Base-by-base conservation (phyloP, 1,284 basidiomycete genomes). In the Exobasidium rhododendri region DNA sequence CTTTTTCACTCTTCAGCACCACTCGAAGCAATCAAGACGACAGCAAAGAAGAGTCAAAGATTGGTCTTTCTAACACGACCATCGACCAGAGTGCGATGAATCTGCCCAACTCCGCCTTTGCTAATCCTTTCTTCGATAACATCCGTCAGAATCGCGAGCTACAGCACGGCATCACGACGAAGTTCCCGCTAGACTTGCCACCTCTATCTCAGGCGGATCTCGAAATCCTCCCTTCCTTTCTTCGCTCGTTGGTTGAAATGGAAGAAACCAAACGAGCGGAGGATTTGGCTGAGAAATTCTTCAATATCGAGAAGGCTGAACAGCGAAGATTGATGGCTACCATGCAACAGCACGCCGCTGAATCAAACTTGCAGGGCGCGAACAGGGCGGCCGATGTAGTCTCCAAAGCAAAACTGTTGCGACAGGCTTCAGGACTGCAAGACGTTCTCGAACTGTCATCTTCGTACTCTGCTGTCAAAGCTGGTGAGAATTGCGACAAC, bases 61-160 rank as follows among this genome's bases (percentile, higher is more conserved):
- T 32, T 6, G 29, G 52, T 26, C 7, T n/a, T 7, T 26, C 46
- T 20, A 13, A 20, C 20, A 17, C 5, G 5, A 4, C 4, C 22
- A 2, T n/a, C 3, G 52, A 22, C 28, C 20, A 14, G 35, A 17
- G 10, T 17, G 35, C 35, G 10, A 17, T 7, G 35, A 17, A 40
- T 17, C 17, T 40, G 10, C 14, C 26, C 2, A 22, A 14, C 22
- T 35, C 30, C 14, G 30, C 24, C 4, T 22, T 13, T 24, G 57
- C 57, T 29, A 82, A 82, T 49, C 82, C 82, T 0, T 82, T 82
- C 72, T 82, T 93, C 71, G 93, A 98, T 81, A 89, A 91, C 73
- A 91, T 98, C 71, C 89, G 94, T 31, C 94, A 98, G 81, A 96
- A 97, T 75, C 81, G 89, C 17, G 94, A 98, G 82, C 85, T 96